phyloP scores from a whole-genome alignment of 1,284 basidiomycete genomes.

The Ganoderma lingzhi region DNA sequence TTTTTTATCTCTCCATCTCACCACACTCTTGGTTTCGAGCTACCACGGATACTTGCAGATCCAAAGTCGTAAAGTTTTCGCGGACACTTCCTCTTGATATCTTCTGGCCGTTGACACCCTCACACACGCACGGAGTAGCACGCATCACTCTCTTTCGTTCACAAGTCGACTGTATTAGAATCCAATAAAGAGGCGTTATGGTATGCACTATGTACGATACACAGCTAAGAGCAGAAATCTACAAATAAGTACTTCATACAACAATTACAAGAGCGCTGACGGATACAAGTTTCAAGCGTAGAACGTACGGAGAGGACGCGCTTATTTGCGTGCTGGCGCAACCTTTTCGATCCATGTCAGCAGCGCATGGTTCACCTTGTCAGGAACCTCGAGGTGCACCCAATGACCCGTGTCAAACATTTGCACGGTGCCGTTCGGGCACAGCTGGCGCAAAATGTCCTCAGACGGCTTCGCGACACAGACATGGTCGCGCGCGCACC shows the following conservation, averaged over 20 bases:
- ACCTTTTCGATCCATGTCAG: conserved; percentile 30
- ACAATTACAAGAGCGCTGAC: neutral
- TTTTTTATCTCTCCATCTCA: neutral
- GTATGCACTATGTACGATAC: neutral
- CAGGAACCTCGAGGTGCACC: conserved; percentile 39
- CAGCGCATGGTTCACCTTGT: conserved; percentile 40
- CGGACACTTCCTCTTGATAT: neutral
- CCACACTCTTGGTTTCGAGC: neutral
- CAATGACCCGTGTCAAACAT: conserved; percentile 45
- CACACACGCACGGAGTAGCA: neutral
- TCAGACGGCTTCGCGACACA: conserved; percentile 31
- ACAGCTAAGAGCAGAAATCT: neutral
- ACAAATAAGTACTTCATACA: neutral
- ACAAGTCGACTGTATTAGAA: neutral
- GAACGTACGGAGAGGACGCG: neutral
- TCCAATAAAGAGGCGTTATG: neutral
- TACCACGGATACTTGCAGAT: neutral
- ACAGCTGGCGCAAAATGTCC: conserved; percentile 28
- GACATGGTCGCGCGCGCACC: conserved; percentile 35
- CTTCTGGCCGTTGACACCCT: neutral
- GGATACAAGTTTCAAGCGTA: neutral
- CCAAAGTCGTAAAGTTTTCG: neutral
- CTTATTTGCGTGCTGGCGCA: neutral
- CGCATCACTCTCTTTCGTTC: neutral
- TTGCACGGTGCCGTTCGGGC: conserved; percentile 33